phyloP scores from a whole-genome alignment of 352 stramenopile species.

The Globisporangium paddicum region DNA sequence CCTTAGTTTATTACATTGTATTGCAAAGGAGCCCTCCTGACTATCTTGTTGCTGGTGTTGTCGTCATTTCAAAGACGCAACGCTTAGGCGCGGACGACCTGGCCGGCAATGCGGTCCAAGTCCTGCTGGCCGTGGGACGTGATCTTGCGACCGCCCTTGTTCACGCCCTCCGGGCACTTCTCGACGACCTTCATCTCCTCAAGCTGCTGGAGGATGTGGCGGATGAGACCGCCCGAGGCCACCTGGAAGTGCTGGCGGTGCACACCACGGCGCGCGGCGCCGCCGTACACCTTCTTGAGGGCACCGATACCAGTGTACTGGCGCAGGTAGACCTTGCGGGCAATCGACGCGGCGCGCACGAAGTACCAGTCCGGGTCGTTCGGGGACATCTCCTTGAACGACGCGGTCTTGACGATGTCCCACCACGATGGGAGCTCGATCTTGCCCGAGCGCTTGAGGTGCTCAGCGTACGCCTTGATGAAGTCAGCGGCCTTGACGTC shows the following conservation, averaged over 20 bases:
- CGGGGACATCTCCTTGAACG: slow-evolving; percentile 98
- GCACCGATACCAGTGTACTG: slow-evolving; percentile 95
- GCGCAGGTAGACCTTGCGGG: slow-evolving; percentile 98
- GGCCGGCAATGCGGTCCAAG: slow-evolving; percentile 97
- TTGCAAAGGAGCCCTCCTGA: slow-evolving; percentile 54
- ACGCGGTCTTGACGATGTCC: slow-evolving; percentile 97
- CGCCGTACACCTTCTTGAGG: slow-evolving; percentile 98
- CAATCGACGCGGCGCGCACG: slow-evolving; percentile 96
- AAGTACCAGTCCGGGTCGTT: slow-evolving; percentile 99
- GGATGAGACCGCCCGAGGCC: slow-evolving; percentile 95
- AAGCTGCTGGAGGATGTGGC: slow-evolving; percentile 96
- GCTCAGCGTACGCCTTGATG: slow-evolving; percentile 98
- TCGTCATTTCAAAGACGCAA: slow-evolving; percentile 14
- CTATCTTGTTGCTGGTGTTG: slow-evolving; percentile 15
- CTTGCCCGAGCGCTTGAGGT: slow-evolving; percentile 98
- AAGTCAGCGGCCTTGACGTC: slow-evolving; percentile 96
- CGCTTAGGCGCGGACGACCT: slow-evolving; percentile 87
- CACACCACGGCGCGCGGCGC: slow-evolving; percentile 88
- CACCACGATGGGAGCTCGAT: slow-evolving; percentile 98
- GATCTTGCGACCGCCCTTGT: slow-evolving; percentile 94
- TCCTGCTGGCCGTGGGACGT: slow-evolving; percentile 97
- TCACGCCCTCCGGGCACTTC: slow-evolving; percentile 88
- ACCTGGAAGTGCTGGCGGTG: slow-evolving; percentile 96
- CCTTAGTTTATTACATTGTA: slow-evolving; percentile 24
- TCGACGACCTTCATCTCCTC: slow-evolving; percentile 99